phyloP scores from a whole-genome alignment of 805 yeast species.

The Candida koratica region DNA sequence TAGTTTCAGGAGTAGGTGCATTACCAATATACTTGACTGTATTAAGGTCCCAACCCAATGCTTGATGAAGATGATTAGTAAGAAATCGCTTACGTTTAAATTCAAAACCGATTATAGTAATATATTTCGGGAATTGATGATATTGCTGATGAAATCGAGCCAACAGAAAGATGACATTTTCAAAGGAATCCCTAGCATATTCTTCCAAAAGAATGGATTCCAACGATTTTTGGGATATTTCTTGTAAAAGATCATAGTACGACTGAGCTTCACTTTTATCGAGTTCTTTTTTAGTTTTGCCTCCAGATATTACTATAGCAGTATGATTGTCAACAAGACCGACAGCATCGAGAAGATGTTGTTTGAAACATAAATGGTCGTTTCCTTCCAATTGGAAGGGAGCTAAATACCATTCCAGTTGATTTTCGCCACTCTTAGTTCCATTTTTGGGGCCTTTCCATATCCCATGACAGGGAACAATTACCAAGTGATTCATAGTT shows the following conservation, averaged over 20 bases:
- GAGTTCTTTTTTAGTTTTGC: slow-evolving; percentile 58
- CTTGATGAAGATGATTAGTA: slow-evolving; percentile 46
- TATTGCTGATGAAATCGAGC: slow-evolving; percentile 47
- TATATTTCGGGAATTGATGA: slow-evolving; percentile 44
- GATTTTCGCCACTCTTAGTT: slow-evolving; percentile 17
- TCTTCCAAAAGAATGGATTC: slow-evolving; percentile 53
- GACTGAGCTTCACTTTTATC: slow-evolving; percentile 59
- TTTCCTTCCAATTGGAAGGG: slow-evolving; percentile 65
- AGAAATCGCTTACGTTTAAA: slow-evolving; percentile 64
- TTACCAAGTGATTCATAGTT: slow-evolving; percentile 21
- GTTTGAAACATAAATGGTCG: slow-evolving; percentile 62
- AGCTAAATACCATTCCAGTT: slow-evolving; percentile 63
- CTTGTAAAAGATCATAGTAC: slow-evolving; percentile 45
- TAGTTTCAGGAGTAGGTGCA: slow-evolving; percentile 46
- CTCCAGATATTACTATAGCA: slow-evolving; percentile 57
- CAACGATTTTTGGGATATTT: slow-evolving; percentile 17
- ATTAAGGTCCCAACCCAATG: slow-evolving; percentile 39
- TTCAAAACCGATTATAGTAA: slow-evolving; percentile 69
- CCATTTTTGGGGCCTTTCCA: slow-evolving; percentile 35
- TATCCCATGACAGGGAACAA: slow-evolving; percentile 54
- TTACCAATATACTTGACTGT: slow-evolving; percentile 51
- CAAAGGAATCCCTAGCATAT: slow-evolving; percentile 75
- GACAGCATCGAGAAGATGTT: slow-evolving; percentile 51
- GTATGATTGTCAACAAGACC: slow-evolving; percentile 27
- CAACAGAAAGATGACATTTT: slow-evolving; percentile 63